phyloP scores from a whole-genome alignment of 2,329 filamentous ascomycete genomes.

The Pezicula carpinea region DNA sequence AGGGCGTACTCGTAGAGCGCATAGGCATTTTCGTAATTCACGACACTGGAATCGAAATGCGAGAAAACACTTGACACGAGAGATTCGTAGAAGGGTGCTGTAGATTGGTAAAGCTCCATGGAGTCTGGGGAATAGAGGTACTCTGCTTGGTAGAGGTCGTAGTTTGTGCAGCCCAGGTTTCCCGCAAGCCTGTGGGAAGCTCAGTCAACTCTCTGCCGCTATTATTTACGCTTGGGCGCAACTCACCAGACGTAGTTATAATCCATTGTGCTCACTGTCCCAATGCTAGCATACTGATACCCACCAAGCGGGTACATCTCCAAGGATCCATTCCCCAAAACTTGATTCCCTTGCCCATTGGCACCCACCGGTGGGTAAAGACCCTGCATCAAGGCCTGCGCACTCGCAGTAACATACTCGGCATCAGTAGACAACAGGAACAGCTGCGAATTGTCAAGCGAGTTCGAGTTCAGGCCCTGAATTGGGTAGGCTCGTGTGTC shows the following conservation, averaged over 20 bases:
- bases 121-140: slow-evolving; percentile 7
- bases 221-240: background rate
- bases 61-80: slow-evolving; percentile 17
- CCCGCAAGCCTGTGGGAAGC: slow-evolving; percentile 18
- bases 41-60: slow-evolving; percentile 6
- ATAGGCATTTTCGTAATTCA: slow-evolving; percentile 39
- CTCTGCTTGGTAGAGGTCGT: slow-evolving; percentile 9
- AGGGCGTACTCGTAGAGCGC: slow-evolving; percentile 56
- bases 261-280: slow-evolving; percentile 43
- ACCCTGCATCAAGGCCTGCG: slow-evolving; percentile 75
- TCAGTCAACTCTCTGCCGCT: background rate
- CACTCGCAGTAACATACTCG: slow-evolving; percentile 57
- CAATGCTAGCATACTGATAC: slow-evolving; percentile 74
- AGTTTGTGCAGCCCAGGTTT: slow-evolving; percentile 18
- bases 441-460: slow-evolving; percentile 46
- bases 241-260: slow-evolving; percentile 42
- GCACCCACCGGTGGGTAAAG: slow-evolving; percentile 64
- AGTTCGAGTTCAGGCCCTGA: slow-evolving; percentile 35
- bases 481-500: slow-evolving; percentile 32
- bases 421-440: slow-evolving; percentile 37
- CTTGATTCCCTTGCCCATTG: slow-evolving; percentile 10
- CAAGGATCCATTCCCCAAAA: slow-evolving; percentile 53
- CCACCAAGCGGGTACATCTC: slow-evolving; percentile 66
- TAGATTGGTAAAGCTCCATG: slow-evolving; percentile 3
- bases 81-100: slow-evolving; percentile 17